Evolutionary conservation across 2,329 filamentous ascomycete species (phyloP).

Genomic region (Talaromyces sp.): DNA sequence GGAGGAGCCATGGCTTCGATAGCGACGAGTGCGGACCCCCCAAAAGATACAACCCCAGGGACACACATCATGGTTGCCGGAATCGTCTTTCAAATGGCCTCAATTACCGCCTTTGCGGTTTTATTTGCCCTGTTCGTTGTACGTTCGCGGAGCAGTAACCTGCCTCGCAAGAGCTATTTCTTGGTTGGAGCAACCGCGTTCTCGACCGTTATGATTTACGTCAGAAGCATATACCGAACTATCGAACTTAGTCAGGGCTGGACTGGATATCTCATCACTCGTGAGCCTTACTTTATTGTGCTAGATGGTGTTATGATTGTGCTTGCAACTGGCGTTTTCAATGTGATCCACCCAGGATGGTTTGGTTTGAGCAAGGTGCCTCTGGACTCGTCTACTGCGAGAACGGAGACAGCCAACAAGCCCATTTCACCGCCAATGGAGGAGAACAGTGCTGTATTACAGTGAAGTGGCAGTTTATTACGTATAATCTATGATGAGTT

Average conservation of each 20-base stretch:
- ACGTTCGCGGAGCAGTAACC: conserved; percentile 12
- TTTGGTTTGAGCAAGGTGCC: conserved; percentile 22
- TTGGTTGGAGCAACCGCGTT: conserved; percentile 35
- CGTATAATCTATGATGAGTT: not conserved
- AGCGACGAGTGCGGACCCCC: conserved; percentile 37
- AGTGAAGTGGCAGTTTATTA: not conserved
- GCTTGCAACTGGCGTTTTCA: conserved; percentile 22
- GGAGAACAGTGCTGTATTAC: not conserved
- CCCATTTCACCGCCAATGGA: not conserved
- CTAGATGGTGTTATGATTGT: conserved; percentile 48
- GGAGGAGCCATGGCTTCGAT: conserved; percentile 50
- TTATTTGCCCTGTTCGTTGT: conserved; percentile 44
- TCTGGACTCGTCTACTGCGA: not conserved
- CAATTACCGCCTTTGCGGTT: conserved; percentile 49
- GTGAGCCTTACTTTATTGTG: conserved; percentile 46
- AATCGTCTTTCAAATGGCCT: conserved; percentile 56
- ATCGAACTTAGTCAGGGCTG: conserved; percentile 48
- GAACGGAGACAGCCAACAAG: not conserved
- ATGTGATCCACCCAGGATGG: conserved; percentile 40
- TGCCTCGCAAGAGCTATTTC: conserved; percentile 19
- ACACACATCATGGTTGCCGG: conserved; percentile 51
- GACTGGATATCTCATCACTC: conserved; percentile 46
- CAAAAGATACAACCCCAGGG: conserved; percentile 40
- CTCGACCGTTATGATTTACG: conserved; percentile 42
- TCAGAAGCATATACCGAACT: conserved; percentile 47